These are phyloP conservation scores for Meyerozyma athensensis DNA, from an alignment of 1,139 yeast species.

Conservation along the genomic window DNA sequence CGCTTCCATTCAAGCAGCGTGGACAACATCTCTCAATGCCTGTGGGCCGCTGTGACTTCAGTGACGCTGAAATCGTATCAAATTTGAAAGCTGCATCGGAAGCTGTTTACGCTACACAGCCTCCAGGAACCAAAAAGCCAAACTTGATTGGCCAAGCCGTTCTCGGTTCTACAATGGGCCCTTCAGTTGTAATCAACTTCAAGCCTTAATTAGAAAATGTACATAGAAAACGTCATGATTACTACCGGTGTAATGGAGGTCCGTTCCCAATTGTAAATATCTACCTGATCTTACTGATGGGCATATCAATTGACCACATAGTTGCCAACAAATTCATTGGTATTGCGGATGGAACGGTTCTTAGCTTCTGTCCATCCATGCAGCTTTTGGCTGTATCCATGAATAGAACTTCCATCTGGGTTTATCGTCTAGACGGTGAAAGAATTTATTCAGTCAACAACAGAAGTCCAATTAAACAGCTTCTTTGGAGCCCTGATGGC, in stretches of 20 bases:
- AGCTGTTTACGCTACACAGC: conserved; percentile 57
- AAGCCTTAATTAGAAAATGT: conserved; percentile 10
- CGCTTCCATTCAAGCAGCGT: conserved; percentile 69
- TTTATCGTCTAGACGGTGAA: conserved; percentile 53
- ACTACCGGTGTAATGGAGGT: conserved; percentile 1
- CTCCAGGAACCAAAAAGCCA: conserved; percentile 59
- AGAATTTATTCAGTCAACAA: conserved; percentile 47
- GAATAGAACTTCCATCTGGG: conserved; percentile 46
- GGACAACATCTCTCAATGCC: conserved; percentile 59
- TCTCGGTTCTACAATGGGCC: conserved; percentile 72
- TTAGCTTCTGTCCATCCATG: conserved; percentile 55
- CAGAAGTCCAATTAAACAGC: conserved; percentile 28
- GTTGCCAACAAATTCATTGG: conserved; percentile 28
- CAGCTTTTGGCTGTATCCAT: conserved; percentile 48
- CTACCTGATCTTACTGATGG: no score
- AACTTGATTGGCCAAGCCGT: conserved; percentile 68
- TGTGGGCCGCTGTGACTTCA: conserved; percentile 73
- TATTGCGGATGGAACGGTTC: conserved; percentile 35
- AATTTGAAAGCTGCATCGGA: conserved; percentile 69
- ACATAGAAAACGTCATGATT: not conserved
- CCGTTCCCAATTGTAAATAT: no score
- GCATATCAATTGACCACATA: not conserved
- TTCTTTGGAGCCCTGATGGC: conserved; percentile 36
- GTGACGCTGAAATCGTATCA: conserved; percentile 68
- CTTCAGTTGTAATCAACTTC: conserved; percentile 68